Conservation (phyloP, 164 flowering plant species). For the Kalanchoe fedtschenkoi region DNA sequence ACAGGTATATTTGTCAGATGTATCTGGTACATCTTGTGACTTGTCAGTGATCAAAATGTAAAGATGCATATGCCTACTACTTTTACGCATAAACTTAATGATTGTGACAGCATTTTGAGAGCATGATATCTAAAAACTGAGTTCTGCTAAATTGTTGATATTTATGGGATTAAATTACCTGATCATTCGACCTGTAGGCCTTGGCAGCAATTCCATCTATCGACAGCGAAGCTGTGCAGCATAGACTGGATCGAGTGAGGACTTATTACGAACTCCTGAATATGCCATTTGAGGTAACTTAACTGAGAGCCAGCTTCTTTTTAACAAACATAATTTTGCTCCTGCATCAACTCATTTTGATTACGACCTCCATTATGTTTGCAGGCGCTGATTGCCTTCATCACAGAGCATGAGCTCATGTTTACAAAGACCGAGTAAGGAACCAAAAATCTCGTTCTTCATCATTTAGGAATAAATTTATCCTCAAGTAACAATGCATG, state of each 20-base stretch:
- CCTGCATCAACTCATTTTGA: neutral
- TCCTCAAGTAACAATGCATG: neutral
- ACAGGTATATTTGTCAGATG: slow-evolving; percentile 43
- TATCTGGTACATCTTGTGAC: neutral
- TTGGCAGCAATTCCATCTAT: slow-evolving; percentile 92
- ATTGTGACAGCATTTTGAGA: neutral
- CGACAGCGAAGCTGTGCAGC: slow-evolving; percentile 75
- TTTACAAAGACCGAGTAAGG: slow-evolving; percentile 74
- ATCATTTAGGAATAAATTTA: neutral
- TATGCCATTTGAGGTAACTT: slow-evolving; percentile 86
- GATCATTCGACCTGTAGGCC: slow-evolving; percentile 39
- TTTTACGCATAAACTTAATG: neutral
- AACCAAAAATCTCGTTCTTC: neutral
- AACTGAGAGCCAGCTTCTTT: neutral
- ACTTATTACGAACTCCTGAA: slow-evolving; percentile 87
- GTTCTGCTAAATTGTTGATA: neutral
- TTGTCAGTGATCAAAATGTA: neutral
- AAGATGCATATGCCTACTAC: neutral
- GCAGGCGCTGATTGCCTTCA: slow-evolving; percentile 93
- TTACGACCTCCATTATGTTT: slow-evolving; percentile 3
- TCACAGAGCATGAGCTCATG: slow-evolving; percentile 67
- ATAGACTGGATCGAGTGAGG: slow-evolving; percentile 80
- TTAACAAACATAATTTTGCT: neutral
- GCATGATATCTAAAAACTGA: neutral
- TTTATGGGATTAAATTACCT: neutral